Conservation (phyloP, 2,329 filamentous ascomycete genomes). For the Aspergillus eucalypticola region DNA sequence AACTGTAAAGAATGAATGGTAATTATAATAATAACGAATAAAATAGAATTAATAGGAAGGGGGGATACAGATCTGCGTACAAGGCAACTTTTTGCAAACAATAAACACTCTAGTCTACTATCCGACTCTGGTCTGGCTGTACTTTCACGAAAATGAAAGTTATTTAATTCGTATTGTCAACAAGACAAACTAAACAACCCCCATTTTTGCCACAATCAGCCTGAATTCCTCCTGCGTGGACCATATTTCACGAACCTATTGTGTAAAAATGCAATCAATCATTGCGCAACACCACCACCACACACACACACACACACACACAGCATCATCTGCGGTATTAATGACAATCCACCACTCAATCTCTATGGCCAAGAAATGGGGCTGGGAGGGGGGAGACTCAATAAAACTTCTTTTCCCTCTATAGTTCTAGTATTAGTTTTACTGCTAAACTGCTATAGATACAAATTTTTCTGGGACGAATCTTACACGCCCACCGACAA, state of each 20-base stretch:
- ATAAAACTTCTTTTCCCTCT: constrained; percentile 3
- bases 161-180: too few relatives aligned
- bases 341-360: background rate
- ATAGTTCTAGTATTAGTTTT: background rate
- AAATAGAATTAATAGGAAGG: background rate
- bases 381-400: background rate
- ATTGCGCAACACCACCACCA: background rate
- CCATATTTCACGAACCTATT: too few relatives aligned
- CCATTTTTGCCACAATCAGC: background rate
- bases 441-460: too few relatives aligned
- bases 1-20: too few relatives aligned
- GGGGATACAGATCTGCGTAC: background rate
- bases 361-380: constrained; percentile 7
- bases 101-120: too few relatives aligned
- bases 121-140: too few relatives aligned
- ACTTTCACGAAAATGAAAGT: too few relatives aligned
- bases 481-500: constrained; percentile 16
- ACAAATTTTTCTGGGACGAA: background rate
- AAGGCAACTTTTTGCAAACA: background rate
- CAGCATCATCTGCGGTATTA: background rate
- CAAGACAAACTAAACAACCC: background rate
- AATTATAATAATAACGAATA: too few relatives aligned
- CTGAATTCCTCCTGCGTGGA: constrained; percentile 1
- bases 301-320: too few relatives aligned
- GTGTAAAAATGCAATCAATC: background rate